Evolutionary conservation across 2,329 filamentous ascomycete species (phyloP).

Genomic region (Acephala macrosclerotiorum): DNA sequence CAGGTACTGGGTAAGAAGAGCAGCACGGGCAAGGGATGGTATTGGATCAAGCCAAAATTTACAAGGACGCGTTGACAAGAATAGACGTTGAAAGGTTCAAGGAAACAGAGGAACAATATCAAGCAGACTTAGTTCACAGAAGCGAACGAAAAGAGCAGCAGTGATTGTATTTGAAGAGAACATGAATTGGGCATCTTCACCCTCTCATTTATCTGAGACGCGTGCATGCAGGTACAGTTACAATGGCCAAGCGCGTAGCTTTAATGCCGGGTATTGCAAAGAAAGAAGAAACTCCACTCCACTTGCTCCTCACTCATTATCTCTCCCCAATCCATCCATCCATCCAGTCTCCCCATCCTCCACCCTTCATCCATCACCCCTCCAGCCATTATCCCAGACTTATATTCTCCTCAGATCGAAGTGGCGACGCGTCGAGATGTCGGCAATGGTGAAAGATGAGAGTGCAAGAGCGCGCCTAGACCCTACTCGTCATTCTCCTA

Average conservation of each 20-base stretch:
- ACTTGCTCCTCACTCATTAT: conserved; percentile 8
- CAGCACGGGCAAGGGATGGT: too few relatives aligned
- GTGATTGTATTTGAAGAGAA: neutral
- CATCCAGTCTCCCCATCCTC: conserved; percentile 2
- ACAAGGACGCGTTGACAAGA: too few relatives aligned
- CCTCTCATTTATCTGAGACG: neutral
- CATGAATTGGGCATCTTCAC: neutral
- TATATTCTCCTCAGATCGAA: neutral
- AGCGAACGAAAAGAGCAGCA: too few relatives aligned
- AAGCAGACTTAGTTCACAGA: too few relatives aligned
- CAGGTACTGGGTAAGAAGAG: too few relatives aligned
- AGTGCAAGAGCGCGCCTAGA: conserved; percentile 26
- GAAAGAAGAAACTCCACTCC: conserved; percentile 8
- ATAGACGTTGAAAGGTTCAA: too few relatives aligned
- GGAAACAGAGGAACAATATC: too few relatives aligned
- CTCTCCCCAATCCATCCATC: conserved; percentile 5
- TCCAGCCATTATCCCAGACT: too few relatives aligned
- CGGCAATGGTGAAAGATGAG: neutral
- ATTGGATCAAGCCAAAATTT: too few relatives aligned
- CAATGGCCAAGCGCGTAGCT: neutral
- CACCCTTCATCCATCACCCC: neutral
- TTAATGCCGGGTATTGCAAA: conserved; percentile 24
- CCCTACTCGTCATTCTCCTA: conserved; percentile 30
- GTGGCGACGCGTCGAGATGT: neutral
- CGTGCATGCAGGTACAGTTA: conserved; percentile 4